phyloP scores from a whole-genome alignment of 192 early-diverging fungal genomes.

The Mycoemilia scoparia region DNA sequence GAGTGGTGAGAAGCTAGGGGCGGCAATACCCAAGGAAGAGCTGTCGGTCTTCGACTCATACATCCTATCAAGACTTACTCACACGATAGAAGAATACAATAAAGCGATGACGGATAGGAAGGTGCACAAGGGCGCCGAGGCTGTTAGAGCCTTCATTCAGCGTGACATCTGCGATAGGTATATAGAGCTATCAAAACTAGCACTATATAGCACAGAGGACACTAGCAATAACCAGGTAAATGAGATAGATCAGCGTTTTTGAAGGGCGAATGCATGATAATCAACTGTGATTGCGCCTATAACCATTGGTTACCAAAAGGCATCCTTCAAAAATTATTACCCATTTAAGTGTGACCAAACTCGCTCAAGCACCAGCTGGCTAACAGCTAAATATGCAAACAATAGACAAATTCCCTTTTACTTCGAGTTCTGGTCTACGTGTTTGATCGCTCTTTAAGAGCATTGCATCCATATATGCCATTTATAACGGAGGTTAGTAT shows the following conservation, averaged over 20 bases:
- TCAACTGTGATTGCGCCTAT: too few relatives aligned
- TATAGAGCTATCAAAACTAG: conserved; percentile 69
- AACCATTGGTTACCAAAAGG: too few relatives aligned
- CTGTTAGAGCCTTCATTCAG: conserved; percentile 71
- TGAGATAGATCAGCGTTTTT: neutral
- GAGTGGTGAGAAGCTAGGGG: conserved; percentile 10
- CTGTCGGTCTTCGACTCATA: conserved; percentile 63
- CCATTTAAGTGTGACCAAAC: neutral
- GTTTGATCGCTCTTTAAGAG: conserved; percentile 39
- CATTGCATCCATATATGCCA: conserved; percentile 95
- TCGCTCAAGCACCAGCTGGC: too few relatives aligned
- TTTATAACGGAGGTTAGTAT: conserved; percentile 80
- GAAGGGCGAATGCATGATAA: too few relatives aligned
- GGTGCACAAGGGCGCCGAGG: conserved; percentile 60
- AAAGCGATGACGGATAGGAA: conserved; percentile 46
- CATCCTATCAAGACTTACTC: conserved; percentile 65
- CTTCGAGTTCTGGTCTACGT: conserved; percentile 7
- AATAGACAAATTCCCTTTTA: too few relatives aligned
- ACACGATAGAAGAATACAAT: conserved; percentile 46
- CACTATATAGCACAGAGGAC: conserved; percentile 40
- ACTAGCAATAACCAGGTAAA: conserved; percentile 35
- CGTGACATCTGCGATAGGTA: conserved; percentile 91
- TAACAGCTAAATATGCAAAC: too few relatives aligned
- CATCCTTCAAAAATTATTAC: too few relatives aligned
- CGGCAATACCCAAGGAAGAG: conserved; percentile 11